phyloP scores from a whole-genome alignment of 345 rosid genomes.

The Eucalyptus regnans region DNA sequence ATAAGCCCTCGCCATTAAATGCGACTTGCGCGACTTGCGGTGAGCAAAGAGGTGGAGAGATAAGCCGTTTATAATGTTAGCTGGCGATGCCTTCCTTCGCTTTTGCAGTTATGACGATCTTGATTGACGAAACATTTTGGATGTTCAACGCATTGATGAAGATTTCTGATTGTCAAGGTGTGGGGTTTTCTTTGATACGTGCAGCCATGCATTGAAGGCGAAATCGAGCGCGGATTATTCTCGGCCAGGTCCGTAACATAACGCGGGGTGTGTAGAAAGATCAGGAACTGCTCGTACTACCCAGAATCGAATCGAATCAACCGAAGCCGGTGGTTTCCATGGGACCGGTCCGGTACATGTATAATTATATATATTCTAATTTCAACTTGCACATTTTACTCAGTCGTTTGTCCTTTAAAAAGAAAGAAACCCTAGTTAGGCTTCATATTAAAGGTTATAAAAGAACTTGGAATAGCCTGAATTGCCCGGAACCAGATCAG shows the following conservation, averaged over 20 bases:
- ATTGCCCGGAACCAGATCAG: fast-evolving
- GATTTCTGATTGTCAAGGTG: background rate
- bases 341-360: no score
- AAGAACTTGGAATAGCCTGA: no score
- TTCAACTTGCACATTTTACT: background rate
- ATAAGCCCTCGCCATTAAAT: background rate
- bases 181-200: background rate
- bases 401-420: background rate
- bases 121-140: background rate
- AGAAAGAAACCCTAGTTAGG: background rate
- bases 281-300: fast-evolving
- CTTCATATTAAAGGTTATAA: background rate
- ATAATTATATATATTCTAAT: no score
- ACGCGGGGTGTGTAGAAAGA: background rate
- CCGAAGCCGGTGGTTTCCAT: background rate
- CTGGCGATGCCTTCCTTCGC: no score
- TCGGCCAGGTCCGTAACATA: background rate
- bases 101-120: no score
- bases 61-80: background rate
- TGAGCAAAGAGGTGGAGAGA: background rate
- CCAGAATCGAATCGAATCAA: no score
- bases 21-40: no score
- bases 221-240: background rate
- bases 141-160: background rate
- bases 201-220: background rate